Evolutionary conservation across 2,329 filamentous ascomycete species (phyloP), one percentile per base, ranked within the genome.

Genomic region (Neoarthrinium moseri): DNA sequence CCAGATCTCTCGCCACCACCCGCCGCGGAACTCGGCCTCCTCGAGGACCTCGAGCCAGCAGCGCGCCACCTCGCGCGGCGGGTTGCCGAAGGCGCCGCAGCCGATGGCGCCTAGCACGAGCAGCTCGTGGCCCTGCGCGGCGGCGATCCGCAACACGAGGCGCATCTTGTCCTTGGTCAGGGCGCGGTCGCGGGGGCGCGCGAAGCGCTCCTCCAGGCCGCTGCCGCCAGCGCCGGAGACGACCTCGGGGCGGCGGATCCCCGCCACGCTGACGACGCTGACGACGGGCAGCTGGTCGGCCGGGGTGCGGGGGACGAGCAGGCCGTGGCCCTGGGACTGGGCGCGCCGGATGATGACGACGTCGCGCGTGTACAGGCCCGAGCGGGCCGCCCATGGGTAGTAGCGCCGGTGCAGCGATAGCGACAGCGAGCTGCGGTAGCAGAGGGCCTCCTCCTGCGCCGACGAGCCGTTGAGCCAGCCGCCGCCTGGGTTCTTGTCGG

Each of bases 21-120:
- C 79, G 2, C 81, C 80, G 30, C 63, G 55, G 52, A 86, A 87
- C 65, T 89, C 84, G 0, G 50, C 29, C 57, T 88, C 82, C 23
- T 58, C 47, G 45, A 88, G 65, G 26, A 87, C 81, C 55, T 82
- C 75, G 22, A 69, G 59, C 74, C 84, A 89, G 53, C 82, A 83
- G 26, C 66, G 48, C 2, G 80, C 83, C n/a, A 89, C 78, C 50
- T 82, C 80, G 24, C 68, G 63, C 0, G 72, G 71, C 7, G 86
- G 86, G 58, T 88, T 86, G 1, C 54, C 55, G 59, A 86, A 87
- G 1, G 77, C 83, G 4, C 85, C 86, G 54, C 85, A 89, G 0
- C 86, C 86, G 40, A 89, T 58, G 0, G 86, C 84, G 0, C 86
- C 85, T 2, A 90, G 69, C 5, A 89, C 79, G 7, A 89, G 63